Conservation (phyloP, 805 yeast genomes). For the Candida succiphila region DNA sequence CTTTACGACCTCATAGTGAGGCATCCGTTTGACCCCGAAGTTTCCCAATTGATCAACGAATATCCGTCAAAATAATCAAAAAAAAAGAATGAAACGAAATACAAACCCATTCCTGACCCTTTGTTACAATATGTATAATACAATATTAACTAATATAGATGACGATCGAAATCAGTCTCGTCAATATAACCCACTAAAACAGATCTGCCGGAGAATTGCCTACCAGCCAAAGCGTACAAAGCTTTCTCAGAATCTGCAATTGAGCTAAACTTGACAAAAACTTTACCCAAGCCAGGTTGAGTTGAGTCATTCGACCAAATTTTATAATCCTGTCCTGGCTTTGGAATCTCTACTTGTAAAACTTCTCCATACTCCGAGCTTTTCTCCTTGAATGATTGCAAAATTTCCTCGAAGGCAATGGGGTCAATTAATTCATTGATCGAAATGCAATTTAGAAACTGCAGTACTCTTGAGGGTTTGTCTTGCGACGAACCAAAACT, state of each 20-base stretch:
- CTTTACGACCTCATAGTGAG: conserved; percentile 54
- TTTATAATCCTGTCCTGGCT: conserved; percentile 34
- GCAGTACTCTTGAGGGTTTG: conserved; percentile 37
- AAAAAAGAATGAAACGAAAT: neutral
- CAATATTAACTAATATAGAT: conserved; percentile 12
- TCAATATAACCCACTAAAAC: conserved; percentile 56
- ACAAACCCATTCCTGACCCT: neutral
- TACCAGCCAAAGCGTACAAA: conserved; percentile 46
- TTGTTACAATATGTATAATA: neutral
- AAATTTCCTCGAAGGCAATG: conserved; percentile 34
- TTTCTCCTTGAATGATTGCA: conserved; percentile 40
- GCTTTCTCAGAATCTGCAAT: conserved; percentile 46
- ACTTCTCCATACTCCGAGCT: conserved; percentile 44
- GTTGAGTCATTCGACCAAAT: conserved; percentile 24
- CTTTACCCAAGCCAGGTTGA: conserved; percentile 57
- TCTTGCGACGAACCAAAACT: conserved; percentile 9
- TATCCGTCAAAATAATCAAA: conserved; percentile 3
- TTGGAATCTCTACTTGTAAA: conserved; percentile 47
- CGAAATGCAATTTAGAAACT: conserved; percentile 56
- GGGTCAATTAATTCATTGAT: conserved; percentile 53
- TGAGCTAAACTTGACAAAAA: conserved; percentile 55
- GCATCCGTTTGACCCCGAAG: conserved; percentile 47
- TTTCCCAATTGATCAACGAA: conserved; percentile 15
- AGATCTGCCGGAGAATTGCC: conserved; percentile 56
- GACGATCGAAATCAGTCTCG: conserved; percentile 45